These are phyloP conservation scores for Cladophialophora bantiana DNA, from an alignment of 2,329 filamentous ascomycete genomes.

Conservation along the genomic window DNA sequence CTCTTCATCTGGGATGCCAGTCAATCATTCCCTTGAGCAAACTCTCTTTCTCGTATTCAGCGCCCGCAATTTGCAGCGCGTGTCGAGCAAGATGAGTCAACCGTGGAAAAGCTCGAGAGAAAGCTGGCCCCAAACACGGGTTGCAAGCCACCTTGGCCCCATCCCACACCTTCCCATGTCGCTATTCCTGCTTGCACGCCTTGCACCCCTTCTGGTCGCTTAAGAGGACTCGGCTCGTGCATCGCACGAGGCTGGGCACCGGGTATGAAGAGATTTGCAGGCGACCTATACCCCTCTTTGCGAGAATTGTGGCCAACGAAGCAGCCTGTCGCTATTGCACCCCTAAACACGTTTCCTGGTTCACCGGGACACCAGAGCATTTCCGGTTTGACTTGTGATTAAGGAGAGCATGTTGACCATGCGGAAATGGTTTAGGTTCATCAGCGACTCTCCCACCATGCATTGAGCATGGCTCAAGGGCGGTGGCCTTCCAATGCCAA, in stretches of 20 bases:
- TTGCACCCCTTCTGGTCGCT: slow-evolving; percentile 4
- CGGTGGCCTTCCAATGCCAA: not conserved
- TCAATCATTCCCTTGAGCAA: not conserved
- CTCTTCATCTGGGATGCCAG: not conserved
- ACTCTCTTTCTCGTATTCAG: slow-evolving; percentile 18
- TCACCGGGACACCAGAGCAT: slow-evolving; percentile 4
- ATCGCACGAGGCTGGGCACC: slow-evolving; percentile 7
- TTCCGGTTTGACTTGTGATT: slow-evolving; percentile 3
- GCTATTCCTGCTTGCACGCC: not conserved
- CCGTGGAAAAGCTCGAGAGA: slow-evolving; percentile 2
- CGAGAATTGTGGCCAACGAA: not conserved
- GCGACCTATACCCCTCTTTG: not conserved
- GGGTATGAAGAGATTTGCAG: slow-evolving; percentile 2
- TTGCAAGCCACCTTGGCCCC: slow-evolving; percentile 12
- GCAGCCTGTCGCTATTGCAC: slow-evolving; percentile 5
- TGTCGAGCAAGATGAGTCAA: slow-evolving; percentile 2
- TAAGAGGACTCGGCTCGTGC: not conserved
- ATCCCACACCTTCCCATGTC: slow-evolving; percentile 2
- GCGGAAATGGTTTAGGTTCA: not conserved
- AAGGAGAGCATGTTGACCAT: slow-evolving; percentile 9
- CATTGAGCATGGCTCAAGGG: slow-evolving; percentile 1
- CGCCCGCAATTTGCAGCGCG: slow-evolving; percentile 9
- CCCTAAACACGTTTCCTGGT: slow-evolving; percentile 11
- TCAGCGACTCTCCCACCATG: not conserved
- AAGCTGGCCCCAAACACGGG: not conserved